Conservation (phyloP, 495 filamentous ascomycete species). For the Tuber brumale region DNA sequence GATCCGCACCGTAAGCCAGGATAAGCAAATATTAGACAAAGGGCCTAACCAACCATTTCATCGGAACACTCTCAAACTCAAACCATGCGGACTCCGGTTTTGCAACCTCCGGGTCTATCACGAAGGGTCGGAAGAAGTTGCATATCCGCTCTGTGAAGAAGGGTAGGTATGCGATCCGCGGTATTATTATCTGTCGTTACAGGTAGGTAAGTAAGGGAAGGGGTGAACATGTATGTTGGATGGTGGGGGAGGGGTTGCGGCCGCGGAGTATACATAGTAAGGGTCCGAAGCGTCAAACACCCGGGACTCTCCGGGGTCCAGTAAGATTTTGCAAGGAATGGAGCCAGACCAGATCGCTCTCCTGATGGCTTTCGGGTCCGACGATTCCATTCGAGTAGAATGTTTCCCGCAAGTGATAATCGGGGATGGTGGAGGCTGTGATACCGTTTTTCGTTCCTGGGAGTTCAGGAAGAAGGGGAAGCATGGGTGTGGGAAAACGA, state of each 20-base stretch:
- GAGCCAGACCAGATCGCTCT: slow-evolving; percentile 37
- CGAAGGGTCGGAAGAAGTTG: slow-evolving; percentile 65
- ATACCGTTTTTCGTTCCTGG: neutral
- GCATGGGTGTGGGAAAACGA: neutral
- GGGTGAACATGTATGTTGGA: neutral
- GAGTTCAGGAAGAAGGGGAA: neutral
- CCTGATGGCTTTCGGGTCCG: slow-evolving; percentile 33
- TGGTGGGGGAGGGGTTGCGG: neutral
- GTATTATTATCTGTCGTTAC: slow-evolving; percentile 49
- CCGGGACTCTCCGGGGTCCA: slow-evolving; percentile 38
- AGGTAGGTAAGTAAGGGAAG: neutral
- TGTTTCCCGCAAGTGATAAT: neutral
- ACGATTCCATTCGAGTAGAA: slow-evolving; percentile 19
- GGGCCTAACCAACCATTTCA: slow-evolving; percentile 55
- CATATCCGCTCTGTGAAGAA: slow-evolving; percentile 71
- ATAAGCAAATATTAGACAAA: neutral
- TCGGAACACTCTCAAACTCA: slow-evolving; percentile 65
- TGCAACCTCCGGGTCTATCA: slow-evolving; percentile 58
- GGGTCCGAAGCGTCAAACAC: slow-evolving; percentile 36
- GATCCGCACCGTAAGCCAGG: slow-evolving; percentile 45
- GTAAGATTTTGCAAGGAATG: slow-evolving; percentile 40
- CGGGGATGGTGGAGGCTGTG: neutral
- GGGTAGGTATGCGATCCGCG: slow-evolving; percentile 65
- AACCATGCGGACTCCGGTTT: slow-evolving; percentile 60
- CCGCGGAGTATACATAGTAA: slow-evolving; percentile 35